Evolutionary conservation across 2,329 filamentous ascomycete species (phyloP).

Genomic region (Pseudogymnoascus sp.): DNA sequence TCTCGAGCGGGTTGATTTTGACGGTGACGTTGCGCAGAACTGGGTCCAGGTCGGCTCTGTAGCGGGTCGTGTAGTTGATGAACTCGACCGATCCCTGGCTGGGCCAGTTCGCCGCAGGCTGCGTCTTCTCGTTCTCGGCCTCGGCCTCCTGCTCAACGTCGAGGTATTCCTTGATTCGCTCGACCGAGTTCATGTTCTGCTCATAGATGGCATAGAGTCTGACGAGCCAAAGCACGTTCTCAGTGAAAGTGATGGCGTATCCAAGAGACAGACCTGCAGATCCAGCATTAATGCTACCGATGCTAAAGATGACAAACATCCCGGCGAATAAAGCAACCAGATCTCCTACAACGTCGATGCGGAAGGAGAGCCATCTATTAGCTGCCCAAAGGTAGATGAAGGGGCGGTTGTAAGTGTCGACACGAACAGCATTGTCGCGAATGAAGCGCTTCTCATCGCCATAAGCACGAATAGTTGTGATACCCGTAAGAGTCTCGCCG

Average conservation of each 20-base stretch:
- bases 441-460: conserved; percentile 91
- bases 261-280: conserved; percentile 89
- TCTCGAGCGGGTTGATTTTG: conserved; percentile 76
- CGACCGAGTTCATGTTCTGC: conserved; percentile 99
- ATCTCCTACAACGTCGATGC: conserved; percentile 84
- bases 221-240: conserved; percentile 95
- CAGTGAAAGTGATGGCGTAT: conserved; percentile 93
- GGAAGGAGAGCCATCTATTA: conserved; percentile 92
- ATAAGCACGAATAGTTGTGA: conserved; percentile 95
- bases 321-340: conserved; percentile 90
- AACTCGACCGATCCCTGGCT: conserved; percentile 81
- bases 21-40: conserved; percentile 80
- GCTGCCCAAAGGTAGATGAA: conserved; percentile 96
- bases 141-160: conserved; percentile 91
- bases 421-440: conserved; percentile 75
- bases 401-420: conserved; percentile 85
- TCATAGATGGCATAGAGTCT: conserved; percentile 90
- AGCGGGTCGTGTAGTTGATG: conserved; percentile 78
- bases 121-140: conserved; percentile 65
- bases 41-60: conserved; percentile 76
- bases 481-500: conserved; percentile 86
- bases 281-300: conserved; percentile 78
- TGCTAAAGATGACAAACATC: conserved; percentile 76
- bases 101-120: conserved; percentile 77
- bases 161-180: conserved; percentile 94